These are phyloP conservation scores for Hibiscus mutabilis DNA, from an alignment of 345 rosid genomes.

Conservation along the genomic window DNA sequence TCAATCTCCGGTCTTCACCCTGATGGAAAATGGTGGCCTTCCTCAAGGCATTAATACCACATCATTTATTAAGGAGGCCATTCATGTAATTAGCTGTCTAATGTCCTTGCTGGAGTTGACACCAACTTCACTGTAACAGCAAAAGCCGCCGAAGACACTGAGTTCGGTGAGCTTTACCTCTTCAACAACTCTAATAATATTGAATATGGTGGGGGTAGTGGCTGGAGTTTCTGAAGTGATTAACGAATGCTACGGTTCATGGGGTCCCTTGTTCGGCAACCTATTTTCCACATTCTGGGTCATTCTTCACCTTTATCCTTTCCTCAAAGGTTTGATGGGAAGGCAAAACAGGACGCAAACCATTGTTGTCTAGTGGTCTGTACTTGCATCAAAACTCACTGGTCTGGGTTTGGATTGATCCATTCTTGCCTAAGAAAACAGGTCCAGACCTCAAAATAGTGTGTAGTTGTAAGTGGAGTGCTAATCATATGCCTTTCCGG, in stretches of 20 bases:
- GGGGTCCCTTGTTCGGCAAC: conserved; percentile 92
- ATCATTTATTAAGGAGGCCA: no score
- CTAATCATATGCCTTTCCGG: conserved; percentile 15
- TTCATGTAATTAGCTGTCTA: no score
- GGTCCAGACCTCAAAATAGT: conserved; percentile 83
- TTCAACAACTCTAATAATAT: conserved; percentile 9
- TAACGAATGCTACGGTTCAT: conserved; percentile 60
- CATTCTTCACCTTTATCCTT: conserved; percentile 91
- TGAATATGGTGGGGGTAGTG: conserved; percentile 89
- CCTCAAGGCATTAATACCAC: no score
- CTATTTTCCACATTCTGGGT: conserved; percentile 92
- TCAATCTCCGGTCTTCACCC: no score
- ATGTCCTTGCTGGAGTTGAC: no score
- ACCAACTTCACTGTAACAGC: no score
- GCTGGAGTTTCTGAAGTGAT: conserved; percentile 89
- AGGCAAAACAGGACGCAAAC: conserved; percentile 88
- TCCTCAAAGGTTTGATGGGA: conserved; percentile 96
- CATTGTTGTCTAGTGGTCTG: conserved; percentile 84
- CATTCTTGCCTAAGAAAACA: conserved; percentile 82
- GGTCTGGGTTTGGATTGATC: conserved; percentile 89
- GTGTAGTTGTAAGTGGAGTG: conserved; percentile 66
- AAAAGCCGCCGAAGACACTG: no score
- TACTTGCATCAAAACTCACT: conserved; percentile 82
- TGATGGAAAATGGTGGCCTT: no score
- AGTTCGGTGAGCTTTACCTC: no score